A percentile compares a stretch with the other conserved stretches of the same genome.
Conservation (phyloP, 306 rosid species). For the Herpetospermum pedunculosum region DNA sequence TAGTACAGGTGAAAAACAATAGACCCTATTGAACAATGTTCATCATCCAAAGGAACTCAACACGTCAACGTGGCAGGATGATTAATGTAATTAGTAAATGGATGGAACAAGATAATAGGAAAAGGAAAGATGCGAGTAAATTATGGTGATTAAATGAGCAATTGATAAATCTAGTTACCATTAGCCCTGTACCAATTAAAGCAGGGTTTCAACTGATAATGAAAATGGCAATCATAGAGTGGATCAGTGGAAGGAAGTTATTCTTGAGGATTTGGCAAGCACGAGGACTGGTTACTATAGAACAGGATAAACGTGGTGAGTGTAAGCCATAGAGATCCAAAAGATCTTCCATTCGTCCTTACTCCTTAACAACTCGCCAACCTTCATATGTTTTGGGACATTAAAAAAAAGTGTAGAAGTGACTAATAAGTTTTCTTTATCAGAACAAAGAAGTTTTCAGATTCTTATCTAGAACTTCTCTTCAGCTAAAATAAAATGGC, state of each 20-base stretch:
- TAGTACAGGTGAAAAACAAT: neutral
- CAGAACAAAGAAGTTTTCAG: neutral
- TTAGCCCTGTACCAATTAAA: neutral
- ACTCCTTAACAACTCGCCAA: neutral
- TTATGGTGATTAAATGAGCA: neutral
- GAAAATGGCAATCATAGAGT: neutral
- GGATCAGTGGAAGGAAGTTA: too few species aligned
- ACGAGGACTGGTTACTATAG: neutral
- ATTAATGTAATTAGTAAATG: neutral
- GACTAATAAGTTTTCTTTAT: neutral
- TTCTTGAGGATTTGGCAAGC: neutral
- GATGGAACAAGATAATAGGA: neutral
- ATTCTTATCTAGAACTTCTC: neutral
- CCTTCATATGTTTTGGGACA: neutral
- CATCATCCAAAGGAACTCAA: neutral
- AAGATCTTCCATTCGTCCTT: neutral
- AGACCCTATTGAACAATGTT: neutral
- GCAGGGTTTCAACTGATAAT: neutral
- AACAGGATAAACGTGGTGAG: neutral
- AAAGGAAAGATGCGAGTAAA: neutral
- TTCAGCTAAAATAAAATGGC: neutral
- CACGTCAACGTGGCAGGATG: neutral
- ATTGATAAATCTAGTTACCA: neutral
- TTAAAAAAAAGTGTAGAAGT: neutral
- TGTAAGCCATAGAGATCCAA: neutral